Evolutionary conservation across 2,329 filamentous ascomycete genomes (phyloP), one percentile per base, ranked within the genome.

Genomic region (Aschersonia sp.): DNA sequence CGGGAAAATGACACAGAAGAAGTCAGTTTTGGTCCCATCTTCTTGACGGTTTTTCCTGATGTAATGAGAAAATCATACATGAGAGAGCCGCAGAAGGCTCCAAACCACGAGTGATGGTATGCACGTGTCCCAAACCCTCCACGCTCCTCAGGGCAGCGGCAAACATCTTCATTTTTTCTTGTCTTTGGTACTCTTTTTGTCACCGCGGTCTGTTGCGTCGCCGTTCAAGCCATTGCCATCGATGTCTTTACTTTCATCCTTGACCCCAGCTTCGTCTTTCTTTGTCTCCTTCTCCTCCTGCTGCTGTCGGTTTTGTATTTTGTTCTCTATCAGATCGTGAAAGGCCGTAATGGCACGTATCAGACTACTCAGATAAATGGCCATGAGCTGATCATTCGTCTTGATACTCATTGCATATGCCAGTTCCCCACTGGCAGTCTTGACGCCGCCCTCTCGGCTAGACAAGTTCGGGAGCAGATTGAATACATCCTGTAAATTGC

Each of bases 291-390:
- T 90, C 61, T 98, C 92, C 62, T 97, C 92, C 60, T 94, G 85
- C 65, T 94, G 87, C 68, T 97, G 89, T 64, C 90, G 79, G 70
- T 98, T 98, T 72, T 97, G 90, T 56, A 97, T 95, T 77, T 98
- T 98, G 74, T 98, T 98, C 73, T 98, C 92, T 55, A 98, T 98
- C 56, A 98, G 71, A 63, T 98, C 92, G 66, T 98, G 92, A 82
- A 97, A 98, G 6, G 92, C 92, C 10, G 92, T 97, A 61, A 98
- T 98, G 49, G 92, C 92, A 51, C 92, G 79, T 67, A 98, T 97
- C 71, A 97, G 71, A 70, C 87, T 94, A 69, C 87, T 94, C 47
- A 98, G 75, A 67, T 98, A 98, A 64, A 98, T 97, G 46, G 89
- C 81, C 86, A 98, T 95, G 54, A 98, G 78, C 71, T 98, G 92